Base-by-base conservation (phyloP, 1,284 basidiomycete species). In the Volvariella volvacea region DNA sequence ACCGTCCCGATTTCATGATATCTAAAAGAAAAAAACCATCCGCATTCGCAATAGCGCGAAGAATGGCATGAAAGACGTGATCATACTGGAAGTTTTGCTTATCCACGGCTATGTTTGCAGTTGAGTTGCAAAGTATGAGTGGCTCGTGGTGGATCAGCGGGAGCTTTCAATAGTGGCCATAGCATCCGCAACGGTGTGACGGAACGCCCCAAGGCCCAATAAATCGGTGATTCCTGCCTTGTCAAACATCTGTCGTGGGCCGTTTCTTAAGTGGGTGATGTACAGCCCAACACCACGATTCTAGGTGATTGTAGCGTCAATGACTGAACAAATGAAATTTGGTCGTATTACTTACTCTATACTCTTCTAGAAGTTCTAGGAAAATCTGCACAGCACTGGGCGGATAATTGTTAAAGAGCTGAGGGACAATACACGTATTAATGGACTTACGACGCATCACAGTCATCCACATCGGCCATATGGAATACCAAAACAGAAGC, bases 401-500 rank as follows among this genome's bases (percentile, higher is more conserved):
- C 42, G 43, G 25, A 41, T 37, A 38, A 45, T 49, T 15, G 50
- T 43, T 43, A 10, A 42, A 43, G 46, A 41, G 6, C 41, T 39
- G 14, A 41, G 25, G 48, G 22, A 20, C 36, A 36, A 41, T 22
- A 14, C 15, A 36, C 14, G 21, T 19, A 31, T 19, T 16, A 14
- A 25, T 39, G 25, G 10, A 72, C 85, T 60, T 57, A 91, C 85
- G 88, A 91, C 8, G 91, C 89, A 60, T 93, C 91, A 49, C 85
- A 83, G 16, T 69, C 75, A 49, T 92, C 89, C 2, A 92, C 83
- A 62, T 91, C 93, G 8, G 85, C 82, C 70, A 94, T 76, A 57
- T 96, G 92, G 65, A 95, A 90, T 12, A 95, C 87, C 22, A 96
- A 65, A 0, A 83, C 78, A 28, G 77, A 79, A 2, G 92, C 86